phyloP scores from a whole-genome alignment of 164 flowering plant genomes.

The Liquidambar formosana region DNA sequence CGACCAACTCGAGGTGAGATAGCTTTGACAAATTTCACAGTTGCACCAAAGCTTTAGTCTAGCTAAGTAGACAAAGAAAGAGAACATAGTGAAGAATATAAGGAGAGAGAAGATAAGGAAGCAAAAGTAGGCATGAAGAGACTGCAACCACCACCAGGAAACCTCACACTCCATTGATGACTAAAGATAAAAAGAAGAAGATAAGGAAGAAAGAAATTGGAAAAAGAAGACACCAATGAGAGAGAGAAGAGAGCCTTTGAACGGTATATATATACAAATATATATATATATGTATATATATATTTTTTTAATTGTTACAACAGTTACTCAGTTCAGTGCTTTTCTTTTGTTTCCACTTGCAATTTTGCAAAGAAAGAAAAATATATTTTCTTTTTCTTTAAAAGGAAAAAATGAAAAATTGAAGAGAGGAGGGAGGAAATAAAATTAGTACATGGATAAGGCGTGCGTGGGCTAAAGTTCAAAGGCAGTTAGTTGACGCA shows the following conservation, averaged over 20 bases:
- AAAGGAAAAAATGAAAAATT: not conserved
- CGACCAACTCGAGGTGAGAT: constrained; percentile 2
- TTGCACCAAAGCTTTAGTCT: not conserved
- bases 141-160: constrained; percentile 10
- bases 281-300: too few species aligned
- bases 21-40: not conserved
- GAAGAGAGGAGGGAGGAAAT: too few species aligned
- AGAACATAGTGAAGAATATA: not conserved
- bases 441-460: not conserved
- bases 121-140: not conserved
- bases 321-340: too few species aligned
- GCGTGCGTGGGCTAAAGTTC: constrained; percentile 14
- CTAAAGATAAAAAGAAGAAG: not conserved
- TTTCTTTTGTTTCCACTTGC: too few species aligned
- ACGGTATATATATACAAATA: not conserved
- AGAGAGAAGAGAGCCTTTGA: constrained; percentile 1
- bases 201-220: too few species aligned
- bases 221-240: not conserved
- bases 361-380: too few species aligned
- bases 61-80: not conserved
- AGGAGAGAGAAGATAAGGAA: not conserved
- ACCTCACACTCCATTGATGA: constrained; percentile 21
- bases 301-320: too few species aligned
- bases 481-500: not conserved
- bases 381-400: not conserved